Base-by-base conservation (phyloP, 805 yeast species). In the Wickerhamiella bombiphila region DNA sequence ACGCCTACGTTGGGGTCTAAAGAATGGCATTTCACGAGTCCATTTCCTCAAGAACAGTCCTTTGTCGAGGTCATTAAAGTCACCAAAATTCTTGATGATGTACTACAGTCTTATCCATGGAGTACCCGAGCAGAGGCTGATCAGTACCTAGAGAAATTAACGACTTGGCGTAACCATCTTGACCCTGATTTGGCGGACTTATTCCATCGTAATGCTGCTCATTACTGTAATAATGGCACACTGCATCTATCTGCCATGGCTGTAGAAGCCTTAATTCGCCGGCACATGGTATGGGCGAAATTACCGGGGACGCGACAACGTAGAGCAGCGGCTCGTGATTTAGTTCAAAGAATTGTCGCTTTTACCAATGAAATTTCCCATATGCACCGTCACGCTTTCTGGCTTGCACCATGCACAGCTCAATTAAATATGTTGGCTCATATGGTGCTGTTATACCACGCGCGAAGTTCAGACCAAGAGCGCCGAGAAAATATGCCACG, bases 371-470 rank as follows among this genome's bases (percentile, higher is more conserved):
- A 52, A 21, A 55, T 57, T 39, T 48, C 57, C 11, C 60, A 57
- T 33, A 40, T 56, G 8, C 60, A 57, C 36, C 34, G 55, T 26
- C 55, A 53, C 43, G 59, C 60, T 3, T 57, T 55, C 40, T 57
- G 61, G 61, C 50, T 54, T 16, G 44, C 57, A 4, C 42, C 53
- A 13, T 44, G 57, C 28, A 43, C 56, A 17, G 49, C 54, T 16
- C 45, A 46, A 38, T 50, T 57, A 26, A 53, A 59, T 1, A 49
- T 51, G 15, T 32, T 57, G 6, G 58, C 58, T 1, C 59, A 56
- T 29, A 56, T 56, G 38, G 53, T 57, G n/a, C 49, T 54, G 29
- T 49, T 45, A 40, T 52, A 47, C 34, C 56, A 52, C 37, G 51
- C 56, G n/a, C 58, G 57, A 19, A 47, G 54, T 32, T 45, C 54